Base-by-base conservation (phyloP, 2,329 filamentous ascomycete species). In the Pseudogymnoascus sp. region DNA sequence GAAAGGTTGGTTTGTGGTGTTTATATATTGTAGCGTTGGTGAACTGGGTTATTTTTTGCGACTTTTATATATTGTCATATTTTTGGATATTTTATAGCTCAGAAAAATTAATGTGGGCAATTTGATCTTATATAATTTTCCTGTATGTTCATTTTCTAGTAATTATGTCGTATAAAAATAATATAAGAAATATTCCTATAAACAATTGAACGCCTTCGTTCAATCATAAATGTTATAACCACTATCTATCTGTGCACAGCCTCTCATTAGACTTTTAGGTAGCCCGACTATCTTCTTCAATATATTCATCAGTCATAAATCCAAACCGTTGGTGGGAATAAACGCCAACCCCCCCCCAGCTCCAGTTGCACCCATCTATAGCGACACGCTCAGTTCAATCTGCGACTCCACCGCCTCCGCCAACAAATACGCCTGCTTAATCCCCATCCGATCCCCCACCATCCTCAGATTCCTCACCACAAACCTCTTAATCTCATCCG, bases 391-490 rank as follows among this genome's bases (percentile, higher is more conserved):
- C 7, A 51, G 45, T 51, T 51, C 45, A 51, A 51, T 51, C 6
- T 28, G 45, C 23, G 14, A 51, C 61, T 67, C 61, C 1, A 68
- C 54, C 23, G 64, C 36, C 7, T 60, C 43, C 3, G 71, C 71
- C 23, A 73, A 25, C 13, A 71, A 62, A 25, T 60, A 43, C 6
- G 69, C 71, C 39, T 73, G 71, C 23, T 67, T 63, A 25, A 72
- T 68, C 0, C 71, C 71, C 51, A 71, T 66, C 1, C 57, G 63
- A 37, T 65, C 54, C n/a, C 63, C 70, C 23, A 73, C 65, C 14
- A 21, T 41, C 45, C 65, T 57, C 2, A 73, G 37, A 45, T 68
- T 71, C 54, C 61, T 67, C 2, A 68, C 64, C 6, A 66, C 66
- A 61, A 70, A 73, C 1, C 60, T 45, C 16, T 65, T 60, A 2